Conservation (phyloP, 768 basidiomycete genomes). For the Pulveroboletus frians region DNA sequence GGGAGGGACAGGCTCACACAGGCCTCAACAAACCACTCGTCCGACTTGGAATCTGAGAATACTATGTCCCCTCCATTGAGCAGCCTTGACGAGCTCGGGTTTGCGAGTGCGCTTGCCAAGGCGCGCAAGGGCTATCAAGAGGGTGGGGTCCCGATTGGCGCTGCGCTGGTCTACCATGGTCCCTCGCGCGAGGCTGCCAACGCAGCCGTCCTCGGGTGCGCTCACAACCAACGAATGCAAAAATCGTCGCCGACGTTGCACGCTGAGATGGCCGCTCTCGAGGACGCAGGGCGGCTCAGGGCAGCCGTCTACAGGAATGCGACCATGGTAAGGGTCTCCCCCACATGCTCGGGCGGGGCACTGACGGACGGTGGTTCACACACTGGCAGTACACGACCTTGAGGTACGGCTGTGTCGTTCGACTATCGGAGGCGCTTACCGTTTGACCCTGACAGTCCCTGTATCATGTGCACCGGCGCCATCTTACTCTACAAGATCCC, state of each 20-base stretch:
- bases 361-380: not conserved
- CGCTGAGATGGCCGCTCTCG: constrained; percentile 46
- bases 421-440: not conserved
- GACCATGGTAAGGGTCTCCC: constrained; percentile 45
- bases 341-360: not conserved
- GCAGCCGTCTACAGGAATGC: constrained; percentile 41
- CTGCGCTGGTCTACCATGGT: constrained; percentile 37
- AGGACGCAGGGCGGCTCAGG: constrained; percentile 48
- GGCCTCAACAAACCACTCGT: too few relatives aligned
- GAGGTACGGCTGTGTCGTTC: constrained; percentile 20
- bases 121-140: constrained; percentile 44
- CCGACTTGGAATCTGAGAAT: too few relatives aligned
- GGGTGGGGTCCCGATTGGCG: constrained; percentile 63
- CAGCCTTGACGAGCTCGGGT: constrained; percentile 26
- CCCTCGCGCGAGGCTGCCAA: not conserved
- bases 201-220: constrained; percentile 36
- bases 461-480: constrained; percentile 62
- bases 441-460: constrained; percentile 36
- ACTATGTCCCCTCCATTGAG: not conserved
- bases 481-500: constrained; percentile 61
- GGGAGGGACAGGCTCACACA: too few relatives aligned
- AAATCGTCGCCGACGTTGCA: constrained; percentile 39
- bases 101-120: constrained; percentile 34
- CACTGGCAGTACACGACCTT: constrained; percentile 40
- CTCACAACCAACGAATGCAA: constrained; percentile 44